Evolutionary conservation across 148 eudicot genomes (phyloP), one percentile per base, ranked within the genome.

Genomic region (Diospyros kaki): DNA sequence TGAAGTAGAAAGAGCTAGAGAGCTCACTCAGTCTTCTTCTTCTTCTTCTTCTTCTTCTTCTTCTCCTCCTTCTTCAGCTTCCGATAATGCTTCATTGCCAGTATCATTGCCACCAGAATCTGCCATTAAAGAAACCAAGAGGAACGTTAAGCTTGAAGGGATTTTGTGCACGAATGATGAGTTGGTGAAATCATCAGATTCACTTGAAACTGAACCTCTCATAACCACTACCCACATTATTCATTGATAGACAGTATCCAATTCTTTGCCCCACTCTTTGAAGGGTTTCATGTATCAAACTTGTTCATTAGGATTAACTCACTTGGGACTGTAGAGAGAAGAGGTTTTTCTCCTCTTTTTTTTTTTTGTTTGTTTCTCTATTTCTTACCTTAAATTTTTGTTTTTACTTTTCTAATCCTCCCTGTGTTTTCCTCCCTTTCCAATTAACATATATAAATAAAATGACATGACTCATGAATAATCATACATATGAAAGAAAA

Each of bases 121-220:
- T 48, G 4, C 40, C 1, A 65, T 39, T 39, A 66, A 80, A 50
- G 43, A 76, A 10, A 40, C 72, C n/a, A 66, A 52, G 63, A 84
- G 69, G 43, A 62, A 59, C 12, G 68, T 2, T 48, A 65, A 64
- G 55, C 52, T 85, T 15, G 85, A 91, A 12, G 81, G 72, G 75
- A 72, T 81, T 42, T 59, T 88, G 66, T 87, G 89, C 75, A 68
- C 60, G 41, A 71, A 78, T 51, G 81, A 76, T 50, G 82, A 72
- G 15, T 17, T 61, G 62, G 45, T 17, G 71, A 65, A 66, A 66
- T 50, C 78, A 64, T 69, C 72, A 64, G 71, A 68, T 71, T 62
- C 87, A 66, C 76, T 79, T 81, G 97, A 92, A 75, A 79, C 86
- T 54, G 83, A 88, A 55, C 89, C 97, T 76, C 92, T 92, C 72